Evolutionary conservation across 164 flowering plant species (phyloP), one percentile per base, ranked within the genome.

Genomic region (Platanus orientalis): DNA sequence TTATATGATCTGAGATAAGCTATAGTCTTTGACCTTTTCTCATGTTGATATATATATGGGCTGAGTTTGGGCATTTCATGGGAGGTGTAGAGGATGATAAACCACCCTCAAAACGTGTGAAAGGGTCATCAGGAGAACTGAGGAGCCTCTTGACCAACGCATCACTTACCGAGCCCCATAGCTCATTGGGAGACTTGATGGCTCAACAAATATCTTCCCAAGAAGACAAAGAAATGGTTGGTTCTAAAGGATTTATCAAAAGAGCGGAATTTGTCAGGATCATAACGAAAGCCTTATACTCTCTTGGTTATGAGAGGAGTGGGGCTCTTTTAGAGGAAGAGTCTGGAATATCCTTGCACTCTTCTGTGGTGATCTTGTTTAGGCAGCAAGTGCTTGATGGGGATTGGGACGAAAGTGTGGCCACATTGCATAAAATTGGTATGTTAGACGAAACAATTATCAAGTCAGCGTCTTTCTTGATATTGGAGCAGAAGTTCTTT

Each of bases 61-160:
- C 85, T 89, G 85, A 88, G 64, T 70, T 75, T 63, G 63, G 65
- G 73, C 86, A 81, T 88, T 90, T 90, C 92, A 92, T 92, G 98
- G 96, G 96, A 86, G 92, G 83, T 80, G 76, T 79, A 73, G 95
- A 83, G 71, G 93, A 88, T 62, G 79, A 73, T 75, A 91, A 85
- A 80, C 96, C 93, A 78, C 87, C 90, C 55, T 73, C 77, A 49
- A 92, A 92, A 75, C 96, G 96, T 55, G 71, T 80, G 70, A 92
- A 87, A 81, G 66, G 76, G 27, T 73, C 91, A 42, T 70, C 80
- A 49, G 76, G 63, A 69, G 76, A 71, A 50, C 58, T 71, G 69
- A 69, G 58, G 54, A 73, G 80, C 64, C 65, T 76, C 34, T 76
- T 81, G 0, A 74, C 77, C 76, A 73, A 78, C 62, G 68, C 56